A percentile compares a stretch with the other conserved stretches of the same genome.
Conservation (phyloP, 2,329 filamentous ascomycete species). For the Colletotrichum sp. region DNA sequence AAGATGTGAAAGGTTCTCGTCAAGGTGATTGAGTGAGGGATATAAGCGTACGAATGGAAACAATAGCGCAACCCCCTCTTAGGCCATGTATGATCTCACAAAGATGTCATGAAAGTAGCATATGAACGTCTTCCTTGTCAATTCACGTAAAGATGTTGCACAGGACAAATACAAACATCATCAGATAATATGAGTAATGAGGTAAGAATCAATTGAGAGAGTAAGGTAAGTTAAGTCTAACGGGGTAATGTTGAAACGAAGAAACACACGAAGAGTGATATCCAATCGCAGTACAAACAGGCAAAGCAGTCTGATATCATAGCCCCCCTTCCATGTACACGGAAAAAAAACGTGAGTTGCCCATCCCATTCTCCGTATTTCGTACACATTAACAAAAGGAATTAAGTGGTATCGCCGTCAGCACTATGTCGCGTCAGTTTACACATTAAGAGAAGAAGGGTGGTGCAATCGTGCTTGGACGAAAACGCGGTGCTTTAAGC, state of each 20-base stretch:
- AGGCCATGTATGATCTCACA: too few relatives aligned
- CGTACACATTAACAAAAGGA: not conserved
- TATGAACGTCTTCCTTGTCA: too few relatives aligned
- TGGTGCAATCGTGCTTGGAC: not conserved
- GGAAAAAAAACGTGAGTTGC: not conserved
- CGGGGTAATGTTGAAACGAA: not conserved
- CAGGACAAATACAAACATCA: not conserved
- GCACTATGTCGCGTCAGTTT: not conserved
- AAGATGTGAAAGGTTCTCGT: too few relatives aligned
- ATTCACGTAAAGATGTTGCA: too few relatives aligned
- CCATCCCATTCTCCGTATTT: not conserved
- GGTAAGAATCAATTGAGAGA: not conserved
- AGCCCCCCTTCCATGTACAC: not conserved
- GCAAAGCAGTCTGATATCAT: conserved; percentile 11
- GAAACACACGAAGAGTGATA: not conserved
- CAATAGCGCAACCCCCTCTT: too few relatives aligned
- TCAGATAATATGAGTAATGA: not conserved
- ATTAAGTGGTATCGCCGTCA: not conserved
- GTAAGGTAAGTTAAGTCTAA: not conserved
- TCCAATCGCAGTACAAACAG: not conserved
- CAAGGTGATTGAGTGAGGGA: too few relatives aligned
- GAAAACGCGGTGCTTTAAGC: not conserved
- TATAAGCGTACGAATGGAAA: too few relatives aligned
- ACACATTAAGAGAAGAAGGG: not conserved
- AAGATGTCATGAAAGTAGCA: too few relatives aligned